These are phyloP conservation scores for Cystobasidiaceae sp. DNA, from an alignment of 1,284 basidiomycete species.

Conservation along the genomic window DNA sequence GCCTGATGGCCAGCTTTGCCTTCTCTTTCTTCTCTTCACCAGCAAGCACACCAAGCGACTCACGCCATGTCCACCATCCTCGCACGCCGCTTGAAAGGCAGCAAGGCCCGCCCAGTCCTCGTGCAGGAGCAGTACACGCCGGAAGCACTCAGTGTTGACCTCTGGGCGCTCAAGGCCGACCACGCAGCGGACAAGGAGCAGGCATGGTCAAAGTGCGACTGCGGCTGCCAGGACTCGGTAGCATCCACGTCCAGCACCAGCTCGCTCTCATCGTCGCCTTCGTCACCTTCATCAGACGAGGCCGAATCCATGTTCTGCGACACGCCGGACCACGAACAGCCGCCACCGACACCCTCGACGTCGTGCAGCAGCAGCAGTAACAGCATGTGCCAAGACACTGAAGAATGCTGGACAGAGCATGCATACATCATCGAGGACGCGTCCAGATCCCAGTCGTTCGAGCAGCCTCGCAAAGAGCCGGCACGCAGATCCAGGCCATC, in stretches of 20 bases:
- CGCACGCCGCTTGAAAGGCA: conserved; percentile 8
- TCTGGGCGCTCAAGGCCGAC: not conserved
- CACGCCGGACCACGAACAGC: too few relatives aligned
- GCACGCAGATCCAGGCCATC: conserved; percentile 6
- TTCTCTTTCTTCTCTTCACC: not conserved
- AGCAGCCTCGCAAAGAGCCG: not conserved
- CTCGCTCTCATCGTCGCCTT: too few relatives aligned
- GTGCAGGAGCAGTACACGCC: not conserved
- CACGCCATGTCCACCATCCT: conserved; percentile 8
- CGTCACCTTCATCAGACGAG: too few relatives aligned
- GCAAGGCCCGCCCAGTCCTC: not conserved
- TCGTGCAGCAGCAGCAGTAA: too few relatives aligned
- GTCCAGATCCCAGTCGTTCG: not conserved
- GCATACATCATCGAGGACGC: not conserved
- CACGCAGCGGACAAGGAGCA: not conserved
- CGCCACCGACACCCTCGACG: too few relatives aligned
- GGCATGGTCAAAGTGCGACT: not conserved
- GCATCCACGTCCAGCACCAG: too few relatives aligned
- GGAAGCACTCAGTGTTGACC: not conserved
- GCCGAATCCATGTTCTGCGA: too few relatives aligned
- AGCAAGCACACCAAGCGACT: not conserved
- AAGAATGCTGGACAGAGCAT: conserved; percentile 13
- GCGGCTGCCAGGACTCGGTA: not conserved
- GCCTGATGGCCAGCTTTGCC: not conserved
- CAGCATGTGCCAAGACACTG: conserved; percentile 4